A percentile compares a stretch with the other conserved stretches of the same genome.
Conservation (phyloP, 805 yeast genomes). For the Suhomyces sp. region DNA sequence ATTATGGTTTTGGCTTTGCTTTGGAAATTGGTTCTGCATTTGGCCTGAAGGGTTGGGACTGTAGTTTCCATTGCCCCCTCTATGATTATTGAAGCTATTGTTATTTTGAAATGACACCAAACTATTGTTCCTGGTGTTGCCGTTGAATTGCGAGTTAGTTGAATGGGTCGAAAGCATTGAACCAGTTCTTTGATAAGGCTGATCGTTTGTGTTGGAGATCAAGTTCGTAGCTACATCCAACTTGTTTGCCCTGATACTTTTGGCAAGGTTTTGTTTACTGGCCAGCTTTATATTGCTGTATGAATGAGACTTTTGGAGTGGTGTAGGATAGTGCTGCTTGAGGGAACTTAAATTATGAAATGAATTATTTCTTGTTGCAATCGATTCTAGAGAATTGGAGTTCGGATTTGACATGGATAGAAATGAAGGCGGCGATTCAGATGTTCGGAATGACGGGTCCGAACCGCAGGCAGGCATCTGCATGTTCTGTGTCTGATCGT, state of each 20-base stretch:
- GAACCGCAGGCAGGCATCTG: not conserved
- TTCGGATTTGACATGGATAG: not conserved
- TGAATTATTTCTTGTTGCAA: not conserved
- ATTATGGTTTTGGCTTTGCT: not conserved
- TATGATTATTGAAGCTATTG: not conserved
- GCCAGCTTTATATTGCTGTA: conserved; percentile 18
- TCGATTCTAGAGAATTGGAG: conserved; percentile 5
- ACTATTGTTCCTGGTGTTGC: conserved; percentile 1
- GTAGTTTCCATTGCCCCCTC: not conserved
- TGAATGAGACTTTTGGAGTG: conserved; percentile 11
- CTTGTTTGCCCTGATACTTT: conserved; percentile 20
- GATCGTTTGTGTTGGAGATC: conserved; percentile 1
- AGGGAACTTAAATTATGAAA: conserved; percentile 4
- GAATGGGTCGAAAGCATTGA: not conserved
- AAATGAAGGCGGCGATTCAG: conserved; percentile 1
- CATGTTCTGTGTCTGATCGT: not conserved
- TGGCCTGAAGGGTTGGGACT: not conserved
- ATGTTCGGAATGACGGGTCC: not conserved
- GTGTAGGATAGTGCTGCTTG: not conserved
- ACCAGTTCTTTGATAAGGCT: not conserved
- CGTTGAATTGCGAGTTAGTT: not conserved
- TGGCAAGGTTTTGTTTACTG: conserved; percentile 16
- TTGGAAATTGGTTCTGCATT: not conserved
- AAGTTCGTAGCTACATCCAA: conserved; percentile 28
- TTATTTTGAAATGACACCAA: not conserved